Evolutionary conservation across 129 eudicot species (phyloP).

Genomic region (Artemisia annua): DNA sequence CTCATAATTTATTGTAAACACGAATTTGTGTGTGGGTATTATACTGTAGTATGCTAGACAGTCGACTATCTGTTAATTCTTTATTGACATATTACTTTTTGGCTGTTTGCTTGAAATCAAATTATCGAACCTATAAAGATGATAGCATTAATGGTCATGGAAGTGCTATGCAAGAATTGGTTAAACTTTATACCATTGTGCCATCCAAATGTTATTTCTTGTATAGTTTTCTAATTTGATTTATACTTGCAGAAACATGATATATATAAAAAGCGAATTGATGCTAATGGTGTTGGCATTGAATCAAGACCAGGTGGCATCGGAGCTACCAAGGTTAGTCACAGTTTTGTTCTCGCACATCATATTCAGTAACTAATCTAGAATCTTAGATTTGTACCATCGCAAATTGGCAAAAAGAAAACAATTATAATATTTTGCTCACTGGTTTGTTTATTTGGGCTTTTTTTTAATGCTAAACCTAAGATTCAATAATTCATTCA

Average conservation of each 20-base stretch:
- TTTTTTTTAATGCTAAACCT: constrained; percentile 1
- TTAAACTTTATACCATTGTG: too few relatives aligned
- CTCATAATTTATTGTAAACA: too few relatives aligned
- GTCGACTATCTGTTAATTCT: background rate
- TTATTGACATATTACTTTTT: background rate
- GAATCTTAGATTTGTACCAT: background rate
- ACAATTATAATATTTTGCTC: background rate
- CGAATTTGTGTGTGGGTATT: too few relatives aligned
- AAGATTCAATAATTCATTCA: background rate
- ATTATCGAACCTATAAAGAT: constrained; percentile 1
- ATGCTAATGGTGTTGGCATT: constrained; percentile 68
- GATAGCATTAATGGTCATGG: constrained; percentile 6
- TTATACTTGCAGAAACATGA: constrained; percentile 77
- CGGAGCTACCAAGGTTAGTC: constrained; percentile 73
- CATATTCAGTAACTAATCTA: background rate
- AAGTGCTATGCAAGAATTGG: background rate
- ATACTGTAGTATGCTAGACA: too few relatives aligned
- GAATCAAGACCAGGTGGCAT: constrained; percentile 72
- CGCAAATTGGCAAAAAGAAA: background rate
- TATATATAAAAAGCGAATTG: constrained; percentile 70
- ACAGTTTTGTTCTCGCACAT: background rate
- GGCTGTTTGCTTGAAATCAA: background rate
- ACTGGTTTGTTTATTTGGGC: background rate
- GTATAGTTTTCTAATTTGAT: background rate
- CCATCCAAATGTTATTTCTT: too few relatives aligned